A percentile compares a stretch with the other conserved stretches of the same genome.
Evolutionary conservation across 2,329 filamentous ascomycete genomes (phyloP).

Genomic region (Talaromyces pinophilus): DNA sequence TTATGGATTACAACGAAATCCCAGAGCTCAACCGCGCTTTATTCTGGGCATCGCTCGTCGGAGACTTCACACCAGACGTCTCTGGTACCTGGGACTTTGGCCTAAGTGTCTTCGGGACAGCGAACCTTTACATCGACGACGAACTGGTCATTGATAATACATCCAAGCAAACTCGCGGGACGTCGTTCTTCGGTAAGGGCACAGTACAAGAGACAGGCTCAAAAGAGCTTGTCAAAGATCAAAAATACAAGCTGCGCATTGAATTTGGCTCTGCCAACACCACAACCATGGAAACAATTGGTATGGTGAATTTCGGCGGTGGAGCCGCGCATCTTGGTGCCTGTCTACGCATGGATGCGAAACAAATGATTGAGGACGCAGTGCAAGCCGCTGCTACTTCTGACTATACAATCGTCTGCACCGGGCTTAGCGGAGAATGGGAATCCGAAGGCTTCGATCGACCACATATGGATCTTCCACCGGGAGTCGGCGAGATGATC

Average conservation of each 20-base stretch:
- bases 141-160: conserved; percentile 67
- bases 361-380: conserved; percentile 65
- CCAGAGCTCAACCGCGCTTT: conserved; percentile 54
- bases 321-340: conserved; percentile 65
- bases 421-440: conserved; percentile 59
- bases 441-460: conserved; percentile 72
- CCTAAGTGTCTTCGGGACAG: conserved; percentile 64
- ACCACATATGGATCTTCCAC: conserved; percentile 58
- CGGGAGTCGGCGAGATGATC: conserved; percentile 60
- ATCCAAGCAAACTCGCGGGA: conserved; percentile 62
- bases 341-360: conserved; percentile 58
- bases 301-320: conserved; percentile 55
- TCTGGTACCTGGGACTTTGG: conserved; percentile 64
- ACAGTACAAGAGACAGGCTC: conserved; percentile 64
- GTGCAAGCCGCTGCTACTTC: conserved; percentile 66
- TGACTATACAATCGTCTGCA: conserved; percentile 39
- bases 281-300: conserved; percentile 47
- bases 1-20: conserved; percentile 57
- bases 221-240: conserved; percentile 59
- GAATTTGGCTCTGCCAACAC: conserved; percentile 57
- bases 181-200: conserved; percentile 66
- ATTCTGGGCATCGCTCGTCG: conserved; percentile 57
- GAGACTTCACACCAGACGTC: conserved; percentile 60
- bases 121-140: conserved; percentile 63
- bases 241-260: conserved; percentile 60